These are phyloP conservation scores for Conidiobolus incongruus DNA, from an alignment of 371 early-diverging fungal genomes.

Conservation along the genomic window DNA sequence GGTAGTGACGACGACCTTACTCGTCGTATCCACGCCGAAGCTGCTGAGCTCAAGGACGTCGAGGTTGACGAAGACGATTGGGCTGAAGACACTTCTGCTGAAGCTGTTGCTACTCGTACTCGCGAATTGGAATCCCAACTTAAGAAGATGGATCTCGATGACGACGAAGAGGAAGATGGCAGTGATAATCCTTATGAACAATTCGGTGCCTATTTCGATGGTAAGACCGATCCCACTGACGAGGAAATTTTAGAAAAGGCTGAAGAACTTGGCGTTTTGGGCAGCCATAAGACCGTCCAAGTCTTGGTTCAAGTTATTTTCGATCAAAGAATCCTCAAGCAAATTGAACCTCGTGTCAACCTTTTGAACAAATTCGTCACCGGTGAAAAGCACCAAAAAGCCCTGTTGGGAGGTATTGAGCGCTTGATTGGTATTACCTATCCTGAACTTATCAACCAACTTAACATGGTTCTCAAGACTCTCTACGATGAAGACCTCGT, in stretches of 20 bases:
- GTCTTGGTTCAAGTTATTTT: constrained; percentile 55
- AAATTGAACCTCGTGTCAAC: constrained; percentile 32
- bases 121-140: constrained; percentile 24
- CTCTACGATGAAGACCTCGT: constrained; percentile 77
- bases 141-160: constrained; percentile 18
- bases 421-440: constrained; percentile 47
- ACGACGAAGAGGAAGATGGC: constrained; percentile 38
- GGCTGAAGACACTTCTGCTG: constrained; percentile 57
- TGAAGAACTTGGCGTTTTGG: constrained; percentile 44
- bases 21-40: constrained; percentile 42
- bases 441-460: constrained; percentile 43
- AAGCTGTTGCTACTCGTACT: constrained; percentile 56
- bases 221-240: constrained; percentile 22
- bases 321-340: constrained; percentile 28
- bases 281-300: constrained; percentile 47
- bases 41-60: constrained; percentile 24
- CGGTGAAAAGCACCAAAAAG: constrained; percentile 69
- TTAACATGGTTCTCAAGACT: constrained; percentile 59
- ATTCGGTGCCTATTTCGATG: constrained; percentile 41
- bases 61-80: constrained; percentile 62
- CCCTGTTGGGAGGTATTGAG: constrained; percentile 80
- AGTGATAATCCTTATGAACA: constrained; percentile 39
- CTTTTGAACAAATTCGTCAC: constrained; percentile 42
- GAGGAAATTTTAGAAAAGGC: constrained; percentile 55
- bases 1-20: constrained; percentile 49